Percentiles rank a stretch among this genome's conserved stretches.
These are phyloP conservation scores for Lepidium aucheri DNA, from an alignment of 345 rosid species.

Conservation along the genomic window DNA sequence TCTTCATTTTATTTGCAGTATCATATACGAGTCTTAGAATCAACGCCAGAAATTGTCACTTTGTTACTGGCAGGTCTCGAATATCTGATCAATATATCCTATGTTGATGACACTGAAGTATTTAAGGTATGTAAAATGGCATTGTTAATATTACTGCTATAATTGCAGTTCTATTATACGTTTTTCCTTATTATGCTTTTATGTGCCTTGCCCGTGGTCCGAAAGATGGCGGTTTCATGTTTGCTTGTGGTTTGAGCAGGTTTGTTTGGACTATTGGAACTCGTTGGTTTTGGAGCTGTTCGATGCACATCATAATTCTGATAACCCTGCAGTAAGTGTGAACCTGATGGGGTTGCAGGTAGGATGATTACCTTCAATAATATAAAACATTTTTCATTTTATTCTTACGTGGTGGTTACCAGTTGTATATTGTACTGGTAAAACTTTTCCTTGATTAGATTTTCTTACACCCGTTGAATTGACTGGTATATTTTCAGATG, in stretches of 20 bases:
- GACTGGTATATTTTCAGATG: conserved; percentile 38
- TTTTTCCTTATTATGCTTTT: background rate
- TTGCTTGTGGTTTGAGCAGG: conserved; percentile 39
- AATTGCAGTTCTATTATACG: background rate
- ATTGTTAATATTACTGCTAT: background rate
- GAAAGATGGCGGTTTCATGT: background rate
- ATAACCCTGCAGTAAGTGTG: conserved; percentile 64
- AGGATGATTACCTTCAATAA: conserved; percentile 10
- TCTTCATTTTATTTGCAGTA: conserved; percentile 35
- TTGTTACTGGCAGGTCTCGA: conserved; percentile 75
- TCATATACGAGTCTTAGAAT: conserved; percentile 82
- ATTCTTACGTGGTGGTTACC: background rate
- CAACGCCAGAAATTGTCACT: conserved; percentile 56
- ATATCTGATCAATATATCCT: conserved; percentile 81
- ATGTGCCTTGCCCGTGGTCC: background rate
- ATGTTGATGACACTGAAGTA: conserved; percentile 98
- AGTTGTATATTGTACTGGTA: background rate
- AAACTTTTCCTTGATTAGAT: background rate
- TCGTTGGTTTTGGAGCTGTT: conserved; percentile 83
- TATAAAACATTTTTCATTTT: background rate
- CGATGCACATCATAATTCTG: conserved; percentile 74
- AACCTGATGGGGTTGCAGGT: conserved; percentile 88
- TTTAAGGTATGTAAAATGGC: conserved; percentile 62
- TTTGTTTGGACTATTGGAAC: conserved; percentile 99
- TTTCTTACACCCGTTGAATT: conserved; percentile 10